Percentiles rank a stretch among this genome's conserved stretches.
These are phyloP conservation scores for Stephanodiscus minutulus DNA, from an alignment of 108 stramenopile species.

Conservation along the genomic window DNA sequence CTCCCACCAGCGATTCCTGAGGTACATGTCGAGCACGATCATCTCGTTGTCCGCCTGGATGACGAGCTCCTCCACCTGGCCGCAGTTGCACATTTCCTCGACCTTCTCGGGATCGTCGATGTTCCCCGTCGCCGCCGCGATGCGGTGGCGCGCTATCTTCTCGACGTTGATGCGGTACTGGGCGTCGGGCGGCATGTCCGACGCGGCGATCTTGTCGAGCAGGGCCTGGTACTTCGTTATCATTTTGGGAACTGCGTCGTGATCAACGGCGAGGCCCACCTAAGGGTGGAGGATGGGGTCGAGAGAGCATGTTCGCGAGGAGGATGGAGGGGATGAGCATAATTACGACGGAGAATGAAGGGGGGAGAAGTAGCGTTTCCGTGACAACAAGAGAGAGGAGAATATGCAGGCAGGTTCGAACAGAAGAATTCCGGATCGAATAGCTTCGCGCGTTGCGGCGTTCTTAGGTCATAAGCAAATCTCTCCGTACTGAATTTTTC, in stretches of 20 bases:
- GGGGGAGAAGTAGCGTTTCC: too few species aligned
- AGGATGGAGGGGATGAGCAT: neutral
- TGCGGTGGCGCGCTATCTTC: constrained; percentile 77
- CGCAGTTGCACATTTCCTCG: constrained; percentile 85
- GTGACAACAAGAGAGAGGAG: too few species aligned
- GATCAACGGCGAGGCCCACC: constrained; percentile 87
- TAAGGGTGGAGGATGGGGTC: constrained; percentile 16
- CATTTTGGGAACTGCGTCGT: constrained; percentile 85
- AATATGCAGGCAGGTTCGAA: too few species aligned
- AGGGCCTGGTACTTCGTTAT: constrained; percentile 80
- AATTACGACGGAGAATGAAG: constrained; percentile 11
- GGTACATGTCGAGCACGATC: constrained; percentile 87
- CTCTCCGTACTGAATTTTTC: too few species aligned
- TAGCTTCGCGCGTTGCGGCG: too few species aligned
- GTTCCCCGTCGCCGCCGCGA: constrained; percentile 68
- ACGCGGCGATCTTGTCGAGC: constrained; percentile 79
- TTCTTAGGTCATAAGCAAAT: too few species aligned
- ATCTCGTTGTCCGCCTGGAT: constrained; percentile 91
- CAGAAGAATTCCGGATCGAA: too few species aligned
- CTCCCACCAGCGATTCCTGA: constrained; percentile 83
- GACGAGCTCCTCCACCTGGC: constrained; percentile 92
- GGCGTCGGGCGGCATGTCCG: constrained; percentile 84
- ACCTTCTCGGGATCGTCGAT: constrained; percentile 86
- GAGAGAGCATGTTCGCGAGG: neutral
- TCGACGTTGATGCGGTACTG: constrained; percentile 86